A percentile compares a stretch with the other conserved stretches of the same genome.
phyloP scores from a whole-genome alignment of 106 monocot genomes.

The Phalaenopsis aphrodite region DNA sequence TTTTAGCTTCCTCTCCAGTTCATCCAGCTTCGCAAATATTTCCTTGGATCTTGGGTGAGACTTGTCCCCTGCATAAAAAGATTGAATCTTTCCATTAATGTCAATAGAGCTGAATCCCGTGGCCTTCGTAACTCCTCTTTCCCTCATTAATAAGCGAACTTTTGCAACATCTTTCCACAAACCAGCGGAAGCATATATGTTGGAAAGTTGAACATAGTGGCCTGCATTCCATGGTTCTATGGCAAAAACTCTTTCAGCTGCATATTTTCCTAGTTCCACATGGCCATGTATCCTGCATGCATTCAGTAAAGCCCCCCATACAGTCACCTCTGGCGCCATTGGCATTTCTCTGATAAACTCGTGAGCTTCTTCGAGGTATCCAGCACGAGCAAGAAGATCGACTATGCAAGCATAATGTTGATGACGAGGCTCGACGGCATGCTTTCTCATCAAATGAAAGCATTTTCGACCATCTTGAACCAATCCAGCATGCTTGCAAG shows the following conservation, averaged over 20 bases:
- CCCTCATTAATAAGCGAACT: conserved; percentile 56
- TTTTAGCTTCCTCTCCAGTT: conserved; percentile 42
- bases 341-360: conserved; percentile 61
- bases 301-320: conserved; percentile 75
- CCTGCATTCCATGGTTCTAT: conserved; percentile 69
- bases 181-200: conserved; percentile 57
- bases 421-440: conserved; percentile 38
- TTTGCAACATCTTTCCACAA: conserved; percentile 58
- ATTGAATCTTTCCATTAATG: conserved; percentile 35
- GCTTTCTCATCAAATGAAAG: conserved; percentile 48
- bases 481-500: conserved; percentile 65
- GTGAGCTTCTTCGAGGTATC: conserved; percentile 41
- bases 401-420: conserved; percentile 75
- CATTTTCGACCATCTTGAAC: conserved; percentile 52
- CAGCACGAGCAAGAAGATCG: conserved; percentile 72
- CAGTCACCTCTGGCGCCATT: conserved; percentile 40
- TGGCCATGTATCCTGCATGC: conserved; percentile 59
- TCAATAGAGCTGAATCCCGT: conserved; percentile 52
- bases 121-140: conserved; percentile 38
- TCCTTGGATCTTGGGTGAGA: conserved; percentile 35
- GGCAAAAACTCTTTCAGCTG: conserved; percentile 38
- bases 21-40: conserved; percentile 24
- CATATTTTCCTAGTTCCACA: conserved; percentile 40
- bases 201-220: conserved; percentile 81
- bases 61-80: conserved; percentile 37